Conservation (phyloP, 1,284 basidiomycete genomes). For the Neonothopanus nambi region DNA sequence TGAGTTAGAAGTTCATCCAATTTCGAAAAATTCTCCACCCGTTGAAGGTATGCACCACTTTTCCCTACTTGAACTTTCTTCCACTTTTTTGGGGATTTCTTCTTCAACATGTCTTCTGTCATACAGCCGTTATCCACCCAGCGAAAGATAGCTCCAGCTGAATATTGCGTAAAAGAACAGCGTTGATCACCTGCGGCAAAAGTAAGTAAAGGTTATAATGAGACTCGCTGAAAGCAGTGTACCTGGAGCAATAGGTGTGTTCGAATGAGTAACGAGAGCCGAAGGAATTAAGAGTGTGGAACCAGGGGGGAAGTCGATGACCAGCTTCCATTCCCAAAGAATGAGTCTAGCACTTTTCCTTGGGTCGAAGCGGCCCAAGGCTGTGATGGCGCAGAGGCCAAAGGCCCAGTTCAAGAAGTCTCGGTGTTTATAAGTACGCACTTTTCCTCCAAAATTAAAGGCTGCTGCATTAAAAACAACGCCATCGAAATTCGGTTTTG, state of each 20-base stretch:
- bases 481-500: background rate
- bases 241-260: background rate
- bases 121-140: conserved; percentile 1
- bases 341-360: background rate
- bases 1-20: conserved; percentile 1
- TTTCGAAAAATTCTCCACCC: background rate
- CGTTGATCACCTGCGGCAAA: background rate
- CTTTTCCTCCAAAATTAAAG: conserved; percentile 7
- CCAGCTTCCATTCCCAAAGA: too few species aligned
- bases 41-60: background rate
- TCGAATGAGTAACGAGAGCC: conserved; percentile 2
- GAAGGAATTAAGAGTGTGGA: conserved; percentile 9
- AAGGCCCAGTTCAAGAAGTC: conserved; percentile 4
- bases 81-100: background rate
- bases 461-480: background rate
- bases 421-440: conserved; percentile 7
- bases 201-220: too few species aligned
- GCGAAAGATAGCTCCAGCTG: conserved; percentile 1
- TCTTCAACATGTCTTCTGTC: background rate
- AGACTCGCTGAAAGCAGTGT: background rate
- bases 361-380: conserved; percentile 2
- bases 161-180: conserved; percentile 5
- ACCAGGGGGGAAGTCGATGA: conserved; percentile 1
- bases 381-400: conserved; percentile 8
- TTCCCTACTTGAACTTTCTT: background rate